Evolutionary conservation across 495 filamentous ascomycete species (phyloP).

Genomic region (Neurospora sp.): DNA sequence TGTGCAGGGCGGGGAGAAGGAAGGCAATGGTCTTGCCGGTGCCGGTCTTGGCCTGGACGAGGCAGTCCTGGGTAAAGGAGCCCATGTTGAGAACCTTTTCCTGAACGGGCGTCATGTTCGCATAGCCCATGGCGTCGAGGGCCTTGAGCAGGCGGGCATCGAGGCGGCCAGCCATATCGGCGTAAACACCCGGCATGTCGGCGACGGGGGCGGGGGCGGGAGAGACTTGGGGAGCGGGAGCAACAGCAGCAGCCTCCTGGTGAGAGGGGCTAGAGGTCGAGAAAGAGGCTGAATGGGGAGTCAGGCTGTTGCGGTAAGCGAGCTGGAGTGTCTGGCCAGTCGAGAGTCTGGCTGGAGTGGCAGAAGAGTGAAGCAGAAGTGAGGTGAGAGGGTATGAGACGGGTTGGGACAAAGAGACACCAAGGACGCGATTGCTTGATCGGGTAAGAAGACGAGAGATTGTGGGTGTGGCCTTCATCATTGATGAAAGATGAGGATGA

Average conservation of each 20-base stretch:
- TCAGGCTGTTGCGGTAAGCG: constrained; percentile 4
- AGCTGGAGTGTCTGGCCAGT: neutral
- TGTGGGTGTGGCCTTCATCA: neutral
- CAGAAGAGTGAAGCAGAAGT: neutral
- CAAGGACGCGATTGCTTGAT: neutral
- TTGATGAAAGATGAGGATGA: neutral
- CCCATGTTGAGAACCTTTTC: constrained; percentile 58
- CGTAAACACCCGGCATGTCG: constrained; percentile 1
- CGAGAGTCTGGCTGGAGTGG: neutral
- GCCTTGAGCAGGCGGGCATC: constrained; percentile 52
- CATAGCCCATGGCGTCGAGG: constrained; percentile 54
- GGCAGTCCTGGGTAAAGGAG: constrained; percentile 55
- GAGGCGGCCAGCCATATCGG: constrained; percentile 15
- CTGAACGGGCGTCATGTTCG: constrained; percentile 79
- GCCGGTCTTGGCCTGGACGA: constrained; percentile 80
- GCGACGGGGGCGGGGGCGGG: neutral
- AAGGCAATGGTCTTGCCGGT: constrained; percentile 96
- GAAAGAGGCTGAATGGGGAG: constrained; percentile 2
- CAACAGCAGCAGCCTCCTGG: constrained; percentile 1
- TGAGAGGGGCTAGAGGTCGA: neutral
- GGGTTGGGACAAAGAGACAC: neutral
- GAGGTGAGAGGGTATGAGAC: neutral
- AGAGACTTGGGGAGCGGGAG: neutral
- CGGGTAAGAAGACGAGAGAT: neutral
- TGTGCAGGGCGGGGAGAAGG: constrained; percentile 59